Conservation (phyloP, 805 yeast genomes). For the Lipomyces orientalis region DNA sequence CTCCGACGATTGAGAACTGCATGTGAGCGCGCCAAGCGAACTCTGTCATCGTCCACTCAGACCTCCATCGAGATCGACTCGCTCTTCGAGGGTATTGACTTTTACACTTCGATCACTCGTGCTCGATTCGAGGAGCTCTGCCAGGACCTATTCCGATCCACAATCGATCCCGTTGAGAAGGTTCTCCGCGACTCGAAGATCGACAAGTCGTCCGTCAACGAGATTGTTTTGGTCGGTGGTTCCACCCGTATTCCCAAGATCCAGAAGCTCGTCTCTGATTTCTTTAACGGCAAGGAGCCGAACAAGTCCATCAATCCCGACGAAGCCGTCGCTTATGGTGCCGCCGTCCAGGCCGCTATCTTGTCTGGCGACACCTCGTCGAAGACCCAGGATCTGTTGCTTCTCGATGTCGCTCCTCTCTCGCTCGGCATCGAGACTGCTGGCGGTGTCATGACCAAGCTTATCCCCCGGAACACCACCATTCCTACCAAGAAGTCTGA, state of each 20-base stretch:
- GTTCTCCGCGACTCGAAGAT: constrained; percentile 88
- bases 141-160: constrained; percentile 91
- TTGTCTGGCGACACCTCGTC: constrained; percentile 95
- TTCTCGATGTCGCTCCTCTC: constrained; percentile 96
- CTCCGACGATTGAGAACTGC: constrained; percentile 98
- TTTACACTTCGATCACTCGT: constrained; percentile 94
- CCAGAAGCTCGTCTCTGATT: constrained; percentile 93
- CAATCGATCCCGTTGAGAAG: constrained; percentile 93
- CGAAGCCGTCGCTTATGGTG: constrained; percentile 99
- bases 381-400: constrained; percentile 91
- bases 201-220: constrained; percentile 88
- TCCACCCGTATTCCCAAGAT: constrained; percentile 98
- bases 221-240: constrained; percentile 96
- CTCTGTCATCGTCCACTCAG: constrained; percentile 93
- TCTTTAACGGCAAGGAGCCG: constrained; percentile 97
- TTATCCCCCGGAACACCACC: constrained; percentile 97
- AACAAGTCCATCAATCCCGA: constrained; percentile 96
- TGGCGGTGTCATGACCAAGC: constrained; percentile 98
- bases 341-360: constrained; percentile 98
- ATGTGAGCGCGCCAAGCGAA: constrained; percentile 99
- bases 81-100: constrained; percentile 91
- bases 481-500: constrained; percentile 98
- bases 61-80: constrained; percentile 96
- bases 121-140: constrained; percentile 97
- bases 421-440: constrained; percentile 98